Base-by-base conservation (phyloP, 805 yeast species). In the Diddensiella caesifluorescens region DNA sequence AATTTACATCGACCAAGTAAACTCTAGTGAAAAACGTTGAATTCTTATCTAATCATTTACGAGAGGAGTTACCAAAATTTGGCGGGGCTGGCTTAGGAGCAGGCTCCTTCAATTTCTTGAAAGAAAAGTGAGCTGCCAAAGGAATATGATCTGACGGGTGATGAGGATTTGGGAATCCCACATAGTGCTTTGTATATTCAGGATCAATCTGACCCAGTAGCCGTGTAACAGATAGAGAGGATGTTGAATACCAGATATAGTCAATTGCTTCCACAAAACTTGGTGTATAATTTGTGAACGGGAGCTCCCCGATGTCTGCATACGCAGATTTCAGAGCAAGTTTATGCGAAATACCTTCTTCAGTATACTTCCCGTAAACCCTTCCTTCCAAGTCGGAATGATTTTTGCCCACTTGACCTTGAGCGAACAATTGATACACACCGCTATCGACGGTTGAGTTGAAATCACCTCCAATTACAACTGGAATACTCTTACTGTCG, bases 61-160 rank as follows among this genome's bases (percentile, higher is more conserved):
- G 42, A 15, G 45, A 41, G 19, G 42, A 30, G 34, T 40, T 37
- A 15, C 49, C 49, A 38, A 50, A 50, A 22, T 48, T 50, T 15
- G 54, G 52, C n/a, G 52, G 46, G 5, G 46, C 35, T 6, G 50
- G 54, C 31, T 46, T 46, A 20, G 38, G 38, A 13, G 20, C 28
- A 10, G 48, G 41, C 27, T 53, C 58, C 47, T 52, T 55, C 23
- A 38, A 41, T 44, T 55, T 54, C 47, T 50, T 77, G 57, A 88
- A 76, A 55, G 79, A 85, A 56, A 90, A 81, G 60, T 80, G 79
- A 15, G 89, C 72, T 42, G 87, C 74, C 48, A 90, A 67, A n/a
- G 96, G 89, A 55, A 90, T 75, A 65, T 90, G 97, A 63, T 90
- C 97, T 37, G 95, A 85, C 19, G 97, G 96, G 67, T 82, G 83